These are phyloP conservation scores for Patellaria atrata DNA, from an alignment of 495 filamentous ascomycete genomes.

Conservation along the genomic window DNA sequence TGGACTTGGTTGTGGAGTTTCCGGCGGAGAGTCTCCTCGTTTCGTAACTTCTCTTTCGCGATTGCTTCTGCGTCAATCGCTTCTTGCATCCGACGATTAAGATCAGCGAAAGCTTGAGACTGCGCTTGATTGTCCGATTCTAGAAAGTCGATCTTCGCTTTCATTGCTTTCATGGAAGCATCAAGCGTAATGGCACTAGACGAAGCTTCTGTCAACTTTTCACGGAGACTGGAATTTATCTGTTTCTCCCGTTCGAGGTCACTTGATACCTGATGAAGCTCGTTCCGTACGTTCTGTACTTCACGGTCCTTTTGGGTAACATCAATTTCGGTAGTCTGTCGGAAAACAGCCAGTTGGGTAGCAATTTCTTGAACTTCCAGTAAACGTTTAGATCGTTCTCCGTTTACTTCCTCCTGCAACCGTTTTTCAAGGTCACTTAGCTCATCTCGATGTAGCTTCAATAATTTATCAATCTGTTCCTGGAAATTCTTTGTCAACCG, in stretches of 20 bases:
- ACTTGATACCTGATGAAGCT: constrained; percentile 38
- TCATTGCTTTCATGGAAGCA: constrained; percentile 54
- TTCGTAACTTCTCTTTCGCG: constrained; percentile 69
- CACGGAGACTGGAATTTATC: constrained; percentile 39
- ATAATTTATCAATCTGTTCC: constrained; percentile 21
- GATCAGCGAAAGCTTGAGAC: constrained; percentile 58
- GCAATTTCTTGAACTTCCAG: constrained; percentile 54
- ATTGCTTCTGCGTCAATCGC: constrained; percentile 52
- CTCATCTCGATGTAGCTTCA: constrained; percentile 21
- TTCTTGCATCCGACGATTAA: constrained; percentile 64
- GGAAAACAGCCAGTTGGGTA: constrained; percentile 43
- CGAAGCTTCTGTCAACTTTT: constrained; percentile 48
- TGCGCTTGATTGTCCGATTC: constrained; percentile 80
- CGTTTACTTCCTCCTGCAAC: constrained; percentile 20
- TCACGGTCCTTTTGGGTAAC: constrained; percentile 47
- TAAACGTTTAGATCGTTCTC: constrained; percentile 42
- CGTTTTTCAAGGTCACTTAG: constrained; percentile 19
- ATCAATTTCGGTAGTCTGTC: constrained; percentile 47
- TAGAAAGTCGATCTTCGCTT: constrained; percentile 69
- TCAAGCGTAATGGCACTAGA: constrained; percentile 54
- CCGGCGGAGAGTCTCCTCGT: constrained; percentile 78
- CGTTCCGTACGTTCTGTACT: constrained; percentile 36
- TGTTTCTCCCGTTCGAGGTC: constrained; percentile 37
- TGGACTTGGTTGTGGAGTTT: constrained; percentile 96
- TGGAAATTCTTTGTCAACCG: constrained; percentile 17